Evolutionary conservation across 2,329 filamentous ascomycete genomes (phyloP).

Genomic region (Fusarium floridanum): DNA sequence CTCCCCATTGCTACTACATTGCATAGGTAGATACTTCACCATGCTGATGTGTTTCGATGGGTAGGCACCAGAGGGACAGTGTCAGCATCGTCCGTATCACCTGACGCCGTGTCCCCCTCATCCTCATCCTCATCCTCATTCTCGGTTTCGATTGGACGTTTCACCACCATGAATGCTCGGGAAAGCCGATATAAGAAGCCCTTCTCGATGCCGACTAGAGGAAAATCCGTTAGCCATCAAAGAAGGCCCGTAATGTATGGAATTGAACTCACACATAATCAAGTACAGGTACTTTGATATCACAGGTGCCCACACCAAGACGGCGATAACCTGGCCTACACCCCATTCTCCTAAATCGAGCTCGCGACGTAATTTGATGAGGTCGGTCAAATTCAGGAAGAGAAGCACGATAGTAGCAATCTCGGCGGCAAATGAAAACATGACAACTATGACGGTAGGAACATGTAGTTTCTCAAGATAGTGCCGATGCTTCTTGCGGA

Average conservation of each 20-base stretch:
- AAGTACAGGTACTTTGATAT: slow-evolving; percentile 24
- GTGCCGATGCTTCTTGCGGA: no score
- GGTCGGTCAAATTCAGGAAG: no score
- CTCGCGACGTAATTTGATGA: no score
- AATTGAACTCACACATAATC: slow-evolving; percentile 11
- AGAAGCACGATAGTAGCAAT: no score
- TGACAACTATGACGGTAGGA: no score
- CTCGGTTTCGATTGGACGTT: background rate
- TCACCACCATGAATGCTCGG: background rate
- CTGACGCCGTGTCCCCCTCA: background rate
- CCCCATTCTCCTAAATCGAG: slow-evolving; percentile 6
- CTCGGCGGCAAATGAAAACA: no score
- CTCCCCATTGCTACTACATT: background rate
- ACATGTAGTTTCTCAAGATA: no score
- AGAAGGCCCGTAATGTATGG: no score
- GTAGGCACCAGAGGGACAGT: background rate
- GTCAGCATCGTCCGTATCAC: background rate
- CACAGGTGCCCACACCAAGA: slow-evolving; percentile 23
- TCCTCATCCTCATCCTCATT: background rate
- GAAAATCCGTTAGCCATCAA: no score
- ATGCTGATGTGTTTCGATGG: no score
- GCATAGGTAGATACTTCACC: no score
- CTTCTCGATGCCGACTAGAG: slow-evolving; percentile 8
- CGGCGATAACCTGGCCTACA: slow-evolving; percentile 20
- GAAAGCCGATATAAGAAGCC: background rate